A percentile compares a stretch with the other conserved stretches of the same genome.
phyloP scores from a whole-genome alignment of 108 stramenopile genomes.

The Nitzschia palea region DNA sequence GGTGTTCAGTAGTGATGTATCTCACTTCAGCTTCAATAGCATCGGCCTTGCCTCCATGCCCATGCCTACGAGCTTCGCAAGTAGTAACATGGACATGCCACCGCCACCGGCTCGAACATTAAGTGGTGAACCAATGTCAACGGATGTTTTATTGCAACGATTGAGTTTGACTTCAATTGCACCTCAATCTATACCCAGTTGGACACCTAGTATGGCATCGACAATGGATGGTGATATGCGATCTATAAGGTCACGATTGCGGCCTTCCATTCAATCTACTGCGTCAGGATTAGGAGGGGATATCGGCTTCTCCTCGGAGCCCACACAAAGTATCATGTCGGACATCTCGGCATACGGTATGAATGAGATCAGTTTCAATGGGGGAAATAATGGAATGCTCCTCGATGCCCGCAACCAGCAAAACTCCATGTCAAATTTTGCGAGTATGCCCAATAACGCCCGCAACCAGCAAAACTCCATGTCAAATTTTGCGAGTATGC shows the following conservation, averaged over 20 bases:
- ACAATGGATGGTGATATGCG: neutral
- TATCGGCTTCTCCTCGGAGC: conserved; percentile 21
- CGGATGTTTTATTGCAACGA: conserved; percentile 17
- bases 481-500: neutral
- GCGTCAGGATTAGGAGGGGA: conserved; percentile 17
- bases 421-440: neutral
- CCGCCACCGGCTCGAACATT: conserved; percentile 13
- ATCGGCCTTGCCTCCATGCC: conserved; percentile 4
- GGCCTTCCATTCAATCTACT: conserved; percentile 13
- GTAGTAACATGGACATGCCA: conserved; percentile 28
- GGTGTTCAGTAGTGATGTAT: conserved; percentile 2
- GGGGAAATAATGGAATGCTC: conserved; percentile 1
- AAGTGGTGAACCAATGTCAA: conserved; percentile 13
- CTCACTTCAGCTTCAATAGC: conserved; percentile 1
- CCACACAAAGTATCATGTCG: conserved; percentile 31
- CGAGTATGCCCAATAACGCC: neutral
- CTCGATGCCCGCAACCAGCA: neutral
- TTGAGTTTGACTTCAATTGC: conserved; percentile 20
- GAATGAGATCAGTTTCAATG: neutral
- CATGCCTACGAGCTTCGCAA: neutral
- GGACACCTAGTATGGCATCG: conserved; percentile 14
- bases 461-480: neutral
- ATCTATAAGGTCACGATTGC: conserved; percentile 19
- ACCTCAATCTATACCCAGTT: conserved; percentile 21
- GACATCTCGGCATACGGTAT: conserved; percentile 29